Percentiles rank a stretch among this genome's conserved stretches.
Evolutionary conservation across 2,329 filamentous ascomycete species (phyloP).

Genomic region (Graphiopsis chlorocephala): DNA sequence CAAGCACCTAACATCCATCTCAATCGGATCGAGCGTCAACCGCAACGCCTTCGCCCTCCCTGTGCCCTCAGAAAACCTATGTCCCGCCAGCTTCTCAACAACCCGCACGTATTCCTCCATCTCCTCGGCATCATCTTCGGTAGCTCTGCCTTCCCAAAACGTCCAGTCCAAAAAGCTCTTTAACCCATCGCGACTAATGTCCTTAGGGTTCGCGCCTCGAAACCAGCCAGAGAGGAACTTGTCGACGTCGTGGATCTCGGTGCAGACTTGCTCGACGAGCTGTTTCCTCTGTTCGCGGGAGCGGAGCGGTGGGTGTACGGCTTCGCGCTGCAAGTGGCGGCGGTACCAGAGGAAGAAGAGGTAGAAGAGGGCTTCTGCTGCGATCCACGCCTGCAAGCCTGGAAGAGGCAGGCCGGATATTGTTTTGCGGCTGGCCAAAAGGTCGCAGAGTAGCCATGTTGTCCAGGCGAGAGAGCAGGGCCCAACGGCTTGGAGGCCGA

Average conservation of each 20-base stretch:
- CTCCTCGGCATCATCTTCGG: constrained; percentile 53
- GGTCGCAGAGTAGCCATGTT: constrained; percentile 16
- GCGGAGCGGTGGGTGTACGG: constrained; percentile 49
- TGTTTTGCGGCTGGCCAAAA: neutral
- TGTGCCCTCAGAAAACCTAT: constrained; percentile 52
- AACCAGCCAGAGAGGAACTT: constrained; percentile 65
- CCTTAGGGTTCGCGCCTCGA: constrained; percentile 54
- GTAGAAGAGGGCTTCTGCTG: constrained; percentile 56
- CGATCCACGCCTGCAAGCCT: constrained; percentile 43
- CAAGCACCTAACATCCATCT: constrained; percentile 48
- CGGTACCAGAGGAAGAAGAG: constrained; percentile 53
- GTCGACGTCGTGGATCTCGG: constrained; percentile 54
- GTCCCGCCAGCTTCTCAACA: constrained; percentile 54
- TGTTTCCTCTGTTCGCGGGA: constrained; percentile 49
- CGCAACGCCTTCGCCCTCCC: constrained; percentile 58
- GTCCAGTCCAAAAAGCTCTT: constrained; percentile 67
- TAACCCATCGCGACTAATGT: constrained; percentile 66
- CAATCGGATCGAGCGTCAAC: constrained; percentile 64
- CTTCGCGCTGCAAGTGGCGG: constrained; percentile 50
- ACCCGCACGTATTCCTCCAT: constrained; percentile 47
- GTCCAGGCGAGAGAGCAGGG: constrained; percentile 25
- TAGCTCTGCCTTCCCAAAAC: constrained; percentile 60
- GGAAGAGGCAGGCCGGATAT: constrained; percentile 14
- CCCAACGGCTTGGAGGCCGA: constrained; percentile 21
- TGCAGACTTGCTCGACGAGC: constrained; percentile 57